Conservation (phyloP, 2,329 filamentous ascomycete genomes). For the Pseudocercospora vitis region DNA sequence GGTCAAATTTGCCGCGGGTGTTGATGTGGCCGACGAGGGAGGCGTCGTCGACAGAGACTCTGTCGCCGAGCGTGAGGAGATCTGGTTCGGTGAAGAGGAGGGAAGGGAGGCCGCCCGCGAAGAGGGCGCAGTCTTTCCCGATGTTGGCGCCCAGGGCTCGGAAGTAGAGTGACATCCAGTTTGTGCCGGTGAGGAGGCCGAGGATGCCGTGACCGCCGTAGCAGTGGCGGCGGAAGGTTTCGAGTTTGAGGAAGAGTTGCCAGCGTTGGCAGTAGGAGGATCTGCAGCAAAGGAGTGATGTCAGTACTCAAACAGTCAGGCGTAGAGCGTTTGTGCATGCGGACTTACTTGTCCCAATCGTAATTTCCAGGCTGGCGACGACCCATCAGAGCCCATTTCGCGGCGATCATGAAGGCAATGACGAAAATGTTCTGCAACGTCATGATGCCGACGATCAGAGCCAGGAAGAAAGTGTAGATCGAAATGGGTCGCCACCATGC, state of each 20-base stretch:
- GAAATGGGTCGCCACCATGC: slow-evolving; percentile 37
- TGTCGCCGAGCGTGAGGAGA: slow-evolving; percentile 54
- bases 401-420: slow-evolving; percentile 45
- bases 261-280: slow-evolving; percentile 57
- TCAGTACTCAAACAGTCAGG: slow-evolving; percentile 18
- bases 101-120: slow-evolving; percentile 54
- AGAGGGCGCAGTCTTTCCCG: slow-evolving; percentile 57
- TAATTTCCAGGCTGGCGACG: slow-evolving; percentile 54
- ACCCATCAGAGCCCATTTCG: slow-evolving; percentile 57
- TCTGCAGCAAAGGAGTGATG: neutral
- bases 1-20: slow-evolving; percentile 56
- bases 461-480: slow-evolving; percentile 45
- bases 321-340: slow-evolving; percentile 20
- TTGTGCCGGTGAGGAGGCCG: slow-evolving; percentile 55
- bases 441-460: slow-evolving; percentile 47
- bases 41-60: slow-evolving; percentile 57
- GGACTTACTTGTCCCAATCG: slow-evolving; percentile 56
- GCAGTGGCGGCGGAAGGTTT: slow-evolving; percentile 53
- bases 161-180: slow-evolving; percentile 56
- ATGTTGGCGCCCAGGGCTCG: slow-evolving; percentile 55
- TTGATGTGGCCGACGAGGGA: slow-evolving; percentile 60
- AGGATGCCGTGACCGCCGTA: slow-evolving; percentile 54
- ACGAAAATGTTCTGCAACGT: slow-evolving; percentile 48
- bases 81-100: slow-evolving; percentile 61
- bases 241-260: slow-evolving; percentile 56